Evolutionary conservation across 768 basidiomycete genomes (phyloP), one percentile per base, ranked within the genome.

Genomic region (Gloeopeniophorella convolvens): DNA sequence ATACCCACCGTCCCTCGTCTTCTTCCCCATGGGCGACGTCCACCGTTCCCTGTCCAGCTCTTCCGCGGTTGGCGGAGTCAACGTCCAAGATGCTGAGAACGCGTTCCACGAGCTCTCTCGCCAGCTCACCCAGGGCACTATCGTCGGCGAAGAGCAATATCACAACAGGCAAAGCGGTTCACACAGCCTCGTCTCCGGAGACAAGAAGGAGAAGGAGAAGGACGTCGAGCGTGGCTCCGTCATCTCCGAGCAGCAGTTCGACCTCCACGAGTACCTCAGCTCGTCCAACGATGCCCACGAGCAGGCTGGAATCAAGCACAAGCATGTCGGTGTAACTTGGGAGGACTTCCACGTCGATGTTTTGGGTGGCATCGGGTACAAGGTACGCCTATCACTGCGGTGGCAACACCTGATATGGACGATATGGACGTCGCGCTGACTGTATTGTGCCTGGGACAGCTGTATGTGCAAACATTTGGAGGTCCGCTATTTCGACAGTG

Each of bases 311-410:
- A 82, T 87, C 40, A 78, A 77, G 48, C 81, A 85, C 58, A 88
- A 89, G 73, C 80, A 85, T 53, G 85, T 89, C 15, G 85, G 84
- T 24, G 80, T 89, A 16, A 77, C 78, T 24, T 89, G 86, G 86
- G 75, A 85, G 40, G 72, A 82, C 55, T 67, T 89, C 0, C 70
- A 80, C 50, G 86, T 88, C 13, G 70, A 80, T 6, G 83, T 81
- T 15, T 49, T 73, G 2, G 85, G 84, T 10, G 79, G 77, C 7
- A 60, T 68, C n/a, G 71, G 77, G 63, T 72, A 68, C 63, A 88
- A 85, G 71, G 85, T 77, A 37, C 18, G 70, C 53, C 5, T 26
- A 27, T 0, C 7, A 5, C 21, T 15, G n/a, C n/a, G n/a, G n/a
- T n/a, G n/a, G n/a, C 6, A 4, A 12, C 15, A 31, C 31, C 20